Evolutionary conservation across 2,329 filamentous ascomycete genomes (phyloP).

Genomic region (Myrmaecium sp.): DNA sequence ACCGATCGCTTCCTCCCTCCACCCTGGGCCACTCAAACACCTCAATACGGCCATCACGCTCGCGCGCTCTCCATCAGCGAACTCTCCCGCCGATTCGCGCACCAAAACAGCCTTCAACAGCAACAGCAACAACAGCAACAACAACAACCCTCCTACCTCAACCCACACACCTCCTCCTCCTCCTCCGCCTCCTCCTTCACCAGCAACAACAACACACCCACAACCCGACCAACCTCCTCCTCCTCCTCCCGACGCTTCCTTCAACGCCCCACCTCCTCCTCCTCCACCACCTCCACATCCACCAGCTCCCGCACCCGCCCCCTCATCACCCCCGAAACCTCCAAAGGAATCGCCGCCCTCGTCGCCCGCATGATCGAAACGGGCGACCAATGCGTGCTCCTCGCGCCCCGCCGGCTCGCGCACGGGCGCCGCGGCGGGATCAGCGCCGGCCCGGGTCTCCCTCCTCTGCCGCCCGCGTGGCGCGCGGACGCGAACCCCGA

Average conservation of each 20-base stretch:
- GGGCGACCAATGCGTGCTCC: constrained; percentile 24
- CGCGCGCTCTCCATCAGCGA: constrained; percentile 5
- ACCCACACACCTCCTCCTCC: constrained; percentile 3
- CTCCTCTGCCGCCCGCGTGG: too few relatives aligned
- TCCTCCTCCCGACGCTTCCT: neutral
- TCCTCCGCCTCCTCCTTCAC: constrained; percentile 1
- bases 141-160: constrained; percentile 2
- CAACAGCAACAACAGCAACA: constrained; percentile 2
- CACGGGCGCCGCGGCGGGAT: too few relatives aligned
- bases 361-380: constrained; percentile 24
- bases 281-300: neutral
- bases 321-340: constrained; percentile 10
- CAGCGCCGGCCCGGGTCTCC: too few relatives aligned
- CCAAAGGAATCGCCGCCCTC: constrained; percentile 23
- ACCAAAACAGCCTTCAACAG: constrained; percentile 2
- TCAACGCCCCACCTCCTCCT: neutral
- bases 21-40: too few relatives aligned
- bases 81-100: constrained; percentile 4
- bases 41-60: too few relatives aligned
- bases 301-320: neutral
- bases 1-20: too few relatives aligned
- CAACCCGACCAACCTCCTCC: neutral
- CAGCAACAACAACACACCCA: neutral
- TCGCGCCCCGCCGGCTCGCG: too few relatives aligned
- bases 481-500: too few relatives aligned